These are phyloP conservation scores for Acephala macrosclerotiorum DNA, from an alignment of 2,329 filamentous ascomycete genomes.

Conservation along the genomic window DNA sequence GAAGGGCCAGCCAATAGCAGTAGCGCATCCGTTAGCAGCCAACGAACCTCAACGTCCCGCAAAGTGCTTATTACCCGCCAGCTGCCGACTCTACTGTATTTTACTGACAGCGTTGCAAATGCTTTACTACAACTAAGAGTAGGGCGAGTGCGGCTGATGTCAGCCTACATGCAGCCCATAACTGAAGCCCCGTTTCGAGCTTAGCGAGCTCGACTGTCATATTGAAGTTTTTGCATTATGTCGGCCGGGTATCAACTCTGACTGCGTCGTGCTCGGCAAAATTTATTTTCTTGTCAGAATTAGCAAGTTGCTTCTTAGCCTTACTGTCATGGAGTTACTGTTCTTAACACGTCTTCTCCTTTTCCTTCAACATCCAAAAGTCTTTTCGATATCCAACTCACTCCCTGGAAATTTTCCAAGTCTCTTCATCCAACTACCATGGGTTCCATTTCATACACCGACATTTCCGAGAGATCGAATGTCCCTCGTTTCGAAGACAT, in stretches of 20 bases:
- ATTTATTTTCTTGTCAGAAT: background rate
- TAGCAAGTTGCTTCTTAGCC: background rate
- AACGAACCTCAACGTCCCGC: background rate
- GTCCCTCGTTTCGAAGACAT: background rate
- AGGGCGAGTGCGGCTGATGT: conserved; percentile 1
- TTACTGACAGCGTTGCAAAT: no score
- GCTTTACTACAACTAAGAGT: background rate
- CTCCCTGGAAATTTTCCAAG: background rate
- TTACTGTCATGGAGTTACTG: background rate
- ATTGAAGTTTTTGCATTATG: background rate
- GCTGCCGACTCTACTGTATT: background rate
- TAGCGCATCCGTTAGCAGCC: background rate
- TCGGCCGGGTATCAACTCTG: background rate
- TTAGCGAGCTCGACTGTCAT: background rate
- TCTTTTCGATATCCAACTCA: background rate
- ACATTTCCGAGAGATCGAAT: background rate
- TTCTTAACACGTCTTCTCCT: background rate
- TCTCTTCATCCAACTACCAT: background rate
- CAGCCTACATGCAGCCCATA: background rate
- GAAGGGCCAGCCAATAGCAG: no score
- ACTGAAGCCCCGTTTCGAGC: background rate
- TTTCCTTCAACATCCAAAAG: background rate
- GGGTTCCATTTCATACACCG: background rate
- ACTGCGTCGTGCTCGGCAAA: background rate
- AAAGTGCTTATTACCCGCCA: background rate